These are phyloP conservation scores for Pleurotus cornucopiae DNA, from an alignment of 768 basidiomycete species.

Conservation along the genomic window DNA sequence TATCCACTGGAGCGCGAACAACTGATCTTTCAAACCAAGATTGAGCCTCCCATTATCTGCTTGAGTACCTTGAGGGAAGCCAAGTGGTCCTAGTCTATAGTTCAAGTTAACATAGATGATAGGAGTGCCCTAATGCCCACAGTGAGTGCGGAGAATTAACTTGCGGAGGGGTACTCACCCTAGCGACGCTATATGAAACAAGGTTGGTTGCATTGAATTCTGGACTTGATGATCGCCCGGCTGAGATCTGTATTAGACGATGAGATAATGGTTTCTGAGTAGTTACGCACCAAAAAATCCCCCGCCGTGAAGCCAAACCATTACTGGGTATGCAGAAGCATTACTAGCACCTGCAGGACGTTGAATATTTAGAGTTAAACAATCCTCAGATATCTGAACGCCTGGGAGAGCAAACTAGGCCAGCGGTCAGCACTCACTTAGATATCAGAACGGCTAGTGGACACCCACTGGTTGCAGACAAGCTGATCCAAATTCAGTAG, in stretches of 20 bases:
- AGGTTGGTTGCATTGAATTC: slow-evolving; percentile 27
- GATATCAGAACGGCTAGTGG: too few relatives aligned
- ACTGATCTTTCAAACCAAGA: slow-evolving; percentile 35
- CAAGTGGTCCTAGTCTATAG: slow-evolving; percentile 46
- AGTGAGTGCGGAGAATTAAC: too few relatives aligned
- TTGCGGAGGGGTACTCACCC: slow-evolving; percentile 12
- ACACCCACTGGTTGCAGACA: slow-evolving; percentile 21
- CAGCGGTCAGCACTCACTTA: too few relatives aligned
- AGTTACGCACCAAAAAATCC: slow-evolving; percentile 12
- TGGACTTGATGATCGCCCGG: slow-evolving; percentile 9
- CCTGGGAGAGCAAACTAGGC: not conserved
- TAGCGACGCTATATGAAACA: slow-evolving; percentile 19
- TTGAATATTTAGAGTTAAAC: slow-evolving; percentile 41
- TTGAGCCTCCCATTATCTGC: slow-evolving; percentile 32
- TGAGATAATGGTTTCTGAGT: not conserved
- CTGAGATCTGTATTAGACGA: not conserved
- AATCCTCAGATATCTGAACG: slow-evolving; percentile 36
- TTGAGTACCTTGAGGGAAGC: slow-evolving; percentile 37
- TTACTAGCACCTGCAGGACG: slow-evolving; percentile 21
- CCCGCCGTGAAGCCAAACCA: slow-evolving; percentile 31
- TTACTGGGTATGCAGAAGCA: slow-evolving; percentile 30
- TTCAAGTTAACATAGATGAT: slow-evolving; percentile 45
- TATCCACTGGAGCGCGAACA: slow-evolving; percentile 42
- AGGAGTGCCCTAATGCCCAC: slow-evolving; percentile 25
- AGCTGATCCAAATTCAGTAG: slow-evolving; percentile 17